Percentiles rank a stretch among this genome's conserved stretches.
Evolutionary conservation across 257 asterid genomes (phyloP).

Genomic region (Echium plantagineum): DNA sequence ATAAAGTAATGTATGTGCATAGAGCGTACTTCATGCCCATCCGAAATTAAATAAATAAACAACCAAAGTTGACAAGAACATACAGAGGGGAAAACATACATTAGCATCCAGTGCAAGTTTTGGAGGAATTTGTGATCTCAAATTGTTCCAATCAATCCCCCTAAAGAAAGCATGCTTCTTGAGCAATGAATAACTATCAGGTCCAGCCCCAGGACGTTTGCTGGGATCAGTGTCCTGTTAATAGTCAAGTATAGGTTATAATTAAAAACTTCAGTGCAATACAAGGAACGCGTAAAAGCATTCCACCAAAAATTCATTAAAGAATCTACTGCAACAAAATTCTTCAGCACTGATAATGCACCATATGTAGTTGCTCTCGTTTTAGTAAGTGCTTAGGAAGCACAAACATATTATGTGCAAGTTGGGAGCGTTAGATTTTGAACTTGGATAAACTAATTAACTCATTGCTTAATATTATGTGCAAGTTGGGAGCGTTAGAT

Average conservation of each 20-base stretch:
- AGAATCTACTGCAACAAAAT: too few relatives aligned
- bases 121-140: constrained; percentile 72
- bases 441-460: too few relatives aligned
- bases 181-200: constrained; percentile 63
- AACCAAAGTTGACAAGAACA: background rate
- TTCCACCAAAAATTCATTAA: too few relatives aligned
- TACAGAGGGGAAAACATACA: constrained; percentile 26
- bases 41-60: background rate
- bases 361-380: too few relatives aligned
- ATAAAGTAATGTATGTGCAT: background rate
- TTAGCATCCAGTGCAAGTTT: constrained; percentile 56
- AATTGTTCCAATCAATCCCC: constrained; percentile 67
- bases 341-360: background rate
- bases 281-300: too few relatives aligned
- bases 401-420: too few relatives aligned
- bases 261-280: too few relatives aligned
- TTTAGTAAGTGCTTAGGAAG: too few relatives aligned
- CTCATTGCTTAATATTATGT: too few relatives aligned
- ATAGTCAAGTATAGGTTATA: background rate
- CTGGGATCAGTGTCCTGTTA: constrained; percentile 83
- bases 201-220: constrained; percentile 91
- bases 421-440: too few relatives aligned
- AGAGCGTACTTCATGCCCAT: background rate
- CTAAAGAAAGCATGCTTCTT: constrained; percentile 74
- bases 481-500: too few relatives aligned